A percentile compares a stretch with the other conserved stretches of the same genome.
These are phyloP conservation scores for Cucumis hystrix DNA, from an alignment of 306 rosid species.

Conservation along the genomic window DNA sequence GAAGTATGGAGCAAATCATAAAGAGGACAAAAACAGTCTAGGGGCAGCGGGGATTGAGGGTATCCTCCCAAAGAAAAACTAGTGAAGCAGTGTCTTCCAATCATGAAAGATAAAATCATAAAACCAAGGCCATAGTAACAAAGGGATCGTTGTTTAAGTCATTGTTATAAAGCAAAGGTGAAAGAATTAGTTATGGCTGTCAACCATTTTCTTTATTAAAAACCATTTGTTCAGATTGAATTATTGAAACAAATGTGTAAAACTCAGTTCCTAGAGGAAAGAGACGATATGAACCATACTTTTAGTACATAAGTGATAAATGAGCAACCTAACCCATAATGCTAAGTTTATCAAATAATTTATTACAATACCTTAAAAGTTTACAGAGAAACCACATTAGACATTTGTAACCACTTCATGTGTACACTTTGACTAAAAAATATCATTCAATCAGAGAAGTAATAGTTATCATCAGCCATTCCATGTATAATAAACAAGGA, in stretches of 20 bases:
- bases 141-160: too few relatives aligned
- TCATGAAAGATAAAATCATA: neutral
- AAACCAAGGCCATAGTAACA: too few relatives aligned
- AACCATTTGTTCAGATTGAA: neutral
- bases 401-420: neutral
- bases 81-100: neutral
- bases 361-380: neutral
- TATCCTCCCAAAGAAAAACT: neutral
- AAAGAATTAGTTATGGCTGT: neutral
- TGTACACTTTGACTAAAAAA: neutral
- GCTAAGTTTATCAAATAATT: neutral
- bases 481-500: too few relatives aligned
- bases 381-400: neutral
- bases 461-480: neutral
- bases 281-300: neutral
- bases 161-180: neutral
- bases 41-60: neutral
- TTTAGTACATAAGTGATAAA: neutral
- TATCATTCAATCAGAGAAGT: neutral
- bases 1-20: neutral
- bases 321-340: neutral
- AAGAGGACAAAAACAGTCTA: neutral
- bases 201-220: neutral
- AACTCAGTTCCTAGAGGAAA: neutral
- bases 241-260: neutral